Percentiles rank a stretch among this genome's conserved stretches.
Conservation (phyloP, 1,284 basidiomycete species). For the Rhodotorula sp. region DNA sequence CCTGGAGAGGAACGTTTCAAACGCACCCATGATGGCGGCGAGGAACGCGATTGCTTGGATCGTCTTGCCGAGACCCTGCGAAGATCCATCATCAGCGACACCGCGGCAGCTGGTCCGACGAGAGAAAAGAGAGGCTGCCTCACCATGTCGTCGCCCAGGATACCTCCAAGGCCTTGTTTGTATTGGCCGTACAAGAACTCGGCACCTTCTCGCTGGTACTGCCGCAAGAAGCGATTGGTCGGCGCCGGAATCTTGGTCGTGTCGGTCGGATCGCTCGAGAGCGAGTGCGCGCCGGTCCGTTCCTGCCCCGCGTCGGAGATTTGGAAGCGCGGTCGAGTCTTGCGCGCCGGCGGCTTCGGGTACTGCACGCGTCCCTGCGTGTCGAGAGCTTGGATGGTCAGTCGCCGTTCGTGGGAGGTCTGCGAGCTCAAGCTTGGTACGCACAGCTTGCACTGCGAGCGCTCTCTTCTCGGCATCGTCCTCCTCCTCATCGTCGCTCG, state of each 20-base stretch:
- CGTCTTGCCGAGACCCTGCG: conserved; percentile 88
- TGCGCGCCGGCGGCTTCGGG: conserved; percentile 6
- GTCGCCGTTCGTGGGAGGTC: background rate
- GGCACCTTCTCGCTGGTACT: conserved; percentile 79
- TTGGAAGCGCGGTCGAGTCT: conserved; percentile 35
- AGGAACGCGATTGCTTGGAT: conserved; percentile 98
- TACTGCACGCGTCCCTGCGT: background rate
- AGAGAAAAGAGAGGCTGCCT: conserved; percentile 26
- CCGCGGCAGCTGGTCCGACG: background rate
- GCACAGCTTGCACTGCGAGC: background rate
- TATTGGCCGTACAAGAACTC: conserved; percentile 70
- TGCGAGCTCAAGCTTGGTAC: background rate
- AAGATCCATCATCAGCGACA: background rate
- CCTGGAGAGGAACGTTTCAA: background rate
- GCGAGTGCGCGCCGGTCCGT: conserved; percentile 28
- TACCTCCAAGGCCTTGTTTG: conserved; percentile 58
- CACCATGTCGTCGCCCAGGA: conserved; percentile 88
- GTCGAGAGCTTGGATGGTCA: background rate
- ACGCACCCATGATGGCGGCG: conserved; percentile 66
- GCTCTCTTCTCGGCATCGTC: too few relatives aligned
- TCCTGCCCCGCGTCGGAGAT: conserved; percentile 28
- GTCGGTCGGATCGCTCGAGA: conserved; percentile 8
- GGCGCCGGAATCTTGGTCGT: conserved; percentile 58
- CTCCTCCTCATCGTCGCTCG: too few relatives aligned
- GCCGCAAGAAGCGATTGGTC: conserved; percentile 74